Evolutionary conservation across 2,329 filamentous ascomycete species (phyloP).

Genomic region (Teratosphaeria destructans): DNA sequence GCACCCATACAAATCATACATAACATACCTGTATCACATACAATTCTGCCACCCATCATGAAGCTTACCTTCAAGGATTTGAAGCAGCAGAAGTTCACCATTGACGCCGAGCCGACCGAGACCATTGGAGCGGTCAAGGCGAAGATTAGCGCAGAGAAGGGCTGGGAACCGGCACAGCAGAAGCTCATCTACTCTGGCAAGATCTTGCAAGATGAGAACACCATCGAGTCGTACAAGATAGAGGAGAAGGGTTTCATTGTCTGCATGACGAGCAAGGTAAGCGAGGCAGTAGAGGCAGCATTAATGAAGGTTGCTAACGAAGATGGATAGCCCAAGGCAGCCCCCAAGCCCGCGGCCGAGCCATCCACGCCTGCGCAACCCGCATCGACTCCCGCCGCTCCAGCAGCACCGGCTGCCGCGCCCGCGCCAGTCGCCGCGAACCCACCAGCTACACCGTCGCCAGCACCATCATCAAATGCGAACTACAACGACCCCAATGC

Average conservation of each 20-base stretch:
- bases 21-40: background rate
- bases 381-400: slow-evolving; percentile 26
- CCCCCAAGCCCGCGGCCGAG: slow-evolving; percentile 9
- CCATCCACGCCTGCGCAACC: slow-evolving; percentile 40
- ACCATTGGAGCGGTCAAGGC: slow-evolving; percentile 84
- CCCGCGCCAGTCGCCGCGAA: slow-evolving; percentile 45
- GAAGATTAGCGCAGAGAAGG: slow-evolving; percentile 84
- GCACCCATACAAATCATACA: background rate
- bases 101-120: slow-evolving; percentile 88
- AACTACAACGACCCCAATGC: slow-evolving; percentile 63
- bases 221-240: slow-evolving; percentile 92
- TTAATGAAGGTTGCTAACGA: background rate
- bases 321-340: slow-evolving; percentile 55
- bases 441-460: slow-evolving; percentile 41
- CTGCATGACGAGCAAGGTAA: slow-evolving; percentile 79
- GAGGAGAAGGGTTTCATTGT: slow-evolving; percentile 99
- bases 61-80: slow-evolving; percentile 77
- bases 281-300: background rate
- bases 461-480: slow-evolving; percentile 31
- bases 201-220: slow-evolving; percentile 95
- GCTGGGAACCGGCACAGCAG: slow-evolving; percentile 80
- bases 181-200: slow-evolving; percentile 99
- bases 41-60: slow-evolving; percentile 33
- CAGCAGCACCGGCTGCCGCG: slow-evolving; percentile 38
- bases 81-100: slow-evolving; percentile 96